These are phyloP conservation scores for Kockovaella imperatae DNA, from an alignment of 768 basidiomycete species.

Conservation along the genomic window DNA sequence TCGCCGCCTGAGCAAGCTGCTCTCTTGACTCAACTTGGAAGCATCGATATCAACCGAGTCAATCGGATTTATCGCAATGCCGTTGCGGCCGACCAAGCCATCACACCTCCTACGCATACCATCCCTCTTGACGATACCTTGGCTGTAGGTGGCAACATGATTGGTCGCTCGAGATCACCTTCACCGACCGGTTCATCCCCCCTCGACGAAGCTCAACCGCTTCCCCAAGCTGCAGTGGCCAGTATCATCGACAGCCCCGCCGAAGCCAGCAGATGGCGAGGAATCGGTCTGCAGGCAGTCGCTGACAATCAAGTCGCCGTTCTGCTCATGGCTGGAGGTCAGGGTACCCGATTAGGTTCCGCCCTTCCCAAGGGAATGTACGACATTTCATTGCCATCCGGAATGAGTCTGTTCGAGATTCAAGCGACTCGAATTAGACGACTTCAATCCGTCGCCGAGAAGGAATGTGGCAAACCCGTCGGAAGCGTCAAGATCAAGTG, in stretches of 20 bases:
- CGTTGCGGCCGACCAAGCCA: conserved; percentile 53
- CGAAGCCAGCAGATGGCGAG: conserved; percentile 61
- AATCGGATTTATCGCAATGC: conserved; percentile 80
- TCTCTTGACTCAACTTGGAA: conserved; percentile 63
- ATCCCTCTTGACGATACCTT: conserved; percentile 2
- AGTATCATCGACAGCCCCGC: conserved; percentile 51
- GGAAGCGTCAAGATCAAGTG: conserved; percentile 69
- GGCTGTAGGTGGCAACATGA: conserved; percentile 8
- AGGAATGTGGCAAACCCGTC: conserved; percentile 47
- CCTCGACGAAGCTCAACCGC: conserved; percentile 61
- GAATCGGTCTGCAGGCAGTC: conserved; percentile 70
- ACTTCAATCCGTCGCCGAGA: conserved; percentile 67
- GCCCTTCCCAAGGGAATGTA: conserved; percentile 94
- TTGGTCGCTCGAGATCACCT: conserved; percentile 29
- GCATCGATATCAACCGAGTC: conserved; percentile 80
- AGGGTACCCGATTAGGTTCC: conserved; percentile 89
- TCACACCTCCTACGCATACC: conserved; percentile 12
- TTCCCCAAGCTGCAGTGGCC: conserved; percentile 67
- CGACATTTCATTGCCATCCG: conserved; percentile 87
- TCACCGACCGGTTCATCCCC: conserved; percentile 4
- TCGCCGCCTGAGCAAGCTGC: conserved; percentile 56
- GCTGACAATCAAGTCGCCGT: conserved; percentile 81
- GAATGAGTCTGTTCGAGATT: conserved; percentile 89
- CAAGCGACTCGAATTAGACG: conserved; percentile 93
- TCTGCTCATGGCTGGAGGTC: conserved; percentile 94